Evolutionary conservation across 768 basidiomycete species (phyloP).

Genomic region (Terana coerulea): DNA sequence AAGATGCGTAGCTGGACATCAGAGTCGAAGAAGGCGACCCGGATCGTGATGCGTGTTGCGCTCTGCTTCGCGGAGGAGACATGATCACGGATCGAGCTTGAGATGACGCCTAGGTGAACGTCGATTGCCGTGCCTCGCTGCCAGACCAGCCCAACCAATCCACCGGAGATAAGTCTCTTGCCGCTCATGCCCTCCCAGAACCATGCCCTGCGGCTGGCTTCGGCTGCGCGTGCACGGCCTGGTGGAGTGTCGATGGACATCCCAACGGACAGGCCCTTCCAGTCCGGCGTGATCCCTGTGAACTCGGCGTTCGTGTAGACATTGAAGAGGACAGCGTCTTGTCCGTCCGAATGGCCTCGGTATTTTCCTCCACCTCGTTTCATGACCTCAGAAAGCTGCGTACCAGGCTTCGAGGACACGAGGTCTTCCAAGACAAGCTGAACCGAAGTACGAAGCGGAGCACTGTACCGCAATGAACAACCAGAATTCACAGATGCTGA

Average conservation of each 20-base stretch:
- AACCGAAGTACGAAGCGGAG: conserved; percentile 18
- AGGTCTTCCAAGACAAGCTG: conserved; percentile 15
- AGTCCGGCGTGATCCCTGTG: conserved; percentile 39
- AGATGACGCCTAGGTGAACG: conserved; percentile 52
- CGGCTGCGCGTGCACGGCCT: conserved; percentile 37
- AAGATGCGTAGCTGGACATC: conserved; percentile 42
- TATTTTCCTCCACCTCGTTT: conserved; percentile 56
- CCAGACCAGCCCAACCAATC: conserved; percentile 55
- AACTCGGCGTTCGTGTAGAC: conserved; percentile 58
- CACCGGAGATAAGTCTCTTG: conserved; percentile 57
- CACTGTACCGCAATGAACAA: conserved; percentile 6
- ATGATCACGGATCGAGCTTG: conserved; percentile 41
- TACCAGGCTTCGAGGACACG: conserved; percentile 26
- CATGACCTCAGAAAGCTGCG: conserved; percentile 40
- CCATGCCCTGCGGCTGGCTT: conserved; percentile 34
- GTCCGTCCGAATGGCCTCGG: conserved; percentile 29
- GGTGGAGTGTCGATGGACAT: conserved; percentile 52
- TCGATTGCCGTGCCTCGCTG: conserved; percentile 19
- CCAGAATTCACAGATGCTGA: background rate
- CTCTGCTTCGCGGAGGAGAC: conserved; percentile 36
- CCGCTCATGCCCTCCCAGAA: conserved; percentile 57
- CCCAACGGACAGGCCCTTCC: conserved; percentile 45
- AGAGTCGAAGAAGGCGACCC: conserved; percentile 62
- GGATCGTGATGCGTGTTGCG: conserved; percentile 37
- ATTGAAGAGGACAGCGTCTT: conserved; percentile 56